A percentile compares a stretch with the other conserved stretches of the same genome.
These are phyloP conservation scores for Ascochyta clinopodiicola DNA, from an alignment of 2,329 filamentous ascomycete species.

Conservation along the genomic window DNA sequence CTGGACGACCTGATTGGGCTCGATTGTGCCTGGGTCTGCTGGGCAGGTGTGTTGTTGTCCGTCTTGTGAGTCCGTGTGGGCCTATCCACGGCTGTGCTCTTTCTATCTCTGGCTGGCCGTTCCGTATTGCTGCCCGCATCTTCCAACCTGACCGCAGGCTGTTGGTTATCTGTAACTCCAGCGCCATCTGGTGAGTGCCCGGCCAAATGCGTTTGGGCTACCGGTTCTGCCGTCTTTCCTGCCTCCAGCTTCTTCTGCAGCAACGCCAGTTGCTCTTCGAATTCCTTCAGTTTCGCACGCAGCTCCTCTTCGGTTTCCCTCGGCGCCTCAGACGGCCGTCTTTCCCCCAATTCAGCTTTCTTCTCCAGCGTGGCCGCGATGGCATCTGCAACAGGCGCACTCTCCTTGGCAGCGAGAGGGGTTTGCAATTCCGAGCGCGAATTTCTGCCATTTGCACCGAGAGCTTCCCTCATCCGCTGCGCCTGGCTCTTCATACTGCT, in stretches of 20 bases:
- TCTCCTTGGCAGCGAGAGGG: neutral
- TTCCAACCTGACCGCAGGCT: neutral
- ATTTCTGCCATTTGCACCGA: neutral
- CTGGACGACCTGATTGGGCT: constrained; percentile 21
- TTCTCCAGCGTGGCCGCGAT: neutral
- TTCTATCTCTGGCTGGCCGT: too few species aligned
- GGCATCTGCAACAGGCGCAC: neutral
- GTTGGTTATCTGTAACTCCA: neutral
- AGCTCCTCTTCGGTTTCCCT: neutral
- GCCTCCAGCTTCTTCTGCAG: constrained; percentile 4
- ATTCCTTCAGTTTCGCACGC: neutral
- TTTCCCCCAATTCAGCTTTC: neutral
- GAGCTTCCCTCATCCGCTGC: neutral
- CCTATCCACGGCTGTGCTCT: neutral
- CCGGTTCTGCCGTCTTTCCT: neutral
- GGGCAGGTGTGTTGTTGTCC: constrained; percentile 19
- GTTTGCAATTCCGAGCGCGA: neutral
- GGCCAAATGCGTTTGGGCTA: neutral
- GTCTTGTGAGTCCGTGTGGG: neutral
- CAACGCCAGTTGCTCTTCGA: constrained; percentile 3
- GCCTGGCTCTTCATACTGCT: neutral
- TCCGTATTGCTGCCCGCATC: neutral
- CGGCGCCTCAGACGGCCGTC: neutral
- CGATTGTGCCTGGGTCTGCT: constrained; percentile 24
- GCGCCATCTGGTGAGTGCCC: neutral